Conservation (phyloP, 116 monocot species). For the Phalaenopsis hybrid region DNA sequence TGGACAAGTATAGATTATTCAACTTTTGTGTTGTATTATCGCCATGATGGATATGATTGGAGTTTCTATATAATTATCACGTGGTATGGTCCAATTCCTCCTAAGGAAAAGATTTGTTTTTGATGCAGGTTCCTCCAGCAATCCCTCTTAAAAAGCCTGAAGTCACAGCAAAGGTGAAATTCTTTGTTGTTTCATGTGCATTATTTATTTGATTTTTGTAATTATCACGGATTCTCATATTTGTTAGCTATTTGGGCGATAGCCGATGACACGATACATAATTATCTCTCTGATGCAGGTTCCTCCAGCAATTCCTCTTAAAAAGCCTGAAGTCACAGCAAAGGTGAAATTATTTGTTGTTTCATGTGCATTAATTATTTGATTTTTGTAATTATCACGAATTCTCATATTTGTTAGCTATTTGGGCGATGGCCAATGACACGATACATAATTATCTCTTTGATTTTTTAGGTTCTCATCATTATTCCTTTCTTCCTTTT, state of each 20-base stretch:
- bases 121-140: conserved; percentile 4
- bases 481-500: background rate
- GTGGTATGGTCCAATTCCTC: background rate
- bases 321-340: background rate
- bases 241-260: background rate
- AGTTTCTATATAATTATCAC: background rate
- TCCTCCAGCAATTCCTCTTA: background rate
- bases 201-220: background rate
- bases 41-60: background rate
- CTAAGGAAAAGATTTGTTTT: background rate
- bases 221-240: background rate
- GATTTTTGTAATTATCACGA: background rate
- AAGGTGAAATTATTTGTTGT: background rate
- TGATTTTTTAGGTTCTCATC: background rate
- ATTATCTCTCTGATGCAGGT: background rate
- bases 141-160: background rate
- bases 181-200: background rate
- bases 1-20: background rate
- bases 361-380: background rate
- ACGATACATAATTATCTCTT: background rate
- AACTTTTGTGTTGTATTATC: background rate
- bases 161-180: background rate
- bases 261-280: background rate
- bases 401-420: background rate
- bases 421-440: background rate